Conservation (phyloP, 495 filamentous ascomycete genomes). For the Mytilinidion resinicola region DNA sequence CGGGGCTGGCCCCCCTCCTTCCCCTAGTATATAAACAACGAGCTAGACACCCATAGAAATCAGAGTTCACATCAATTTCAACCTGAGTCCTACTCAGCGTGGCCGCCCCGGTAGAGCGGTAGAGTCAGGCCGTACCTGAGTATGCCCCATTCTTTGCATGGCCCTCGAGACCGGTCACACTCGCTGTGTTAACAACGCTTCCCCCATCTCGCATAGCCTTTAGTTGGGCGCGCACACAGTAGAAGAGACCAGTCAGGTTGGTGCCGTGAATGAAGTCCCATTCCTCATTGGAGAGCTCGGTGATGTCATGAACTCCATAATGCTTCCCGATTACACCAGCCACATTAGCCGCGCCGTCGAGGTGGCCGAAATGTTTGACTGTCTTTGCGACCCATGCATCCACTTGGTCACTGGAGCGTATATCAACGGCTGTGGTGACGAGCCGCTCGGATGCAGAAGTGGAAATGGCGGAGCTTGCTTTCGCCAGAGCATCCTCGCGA, state of each 20-base stretch:
- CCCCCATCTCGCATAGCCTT: slow-evolving; percentile 6
- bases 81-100: too few relatives aligned
- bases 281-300: slow-evolving; percentile 30
- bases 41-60: too few relatives aligned
- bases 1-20: too few relatives aligned
- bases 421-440: slow-evolving; percentile 5
- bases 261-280: slow-evolving; percentile 32
- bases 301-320: slow-evolving; percentile 26
- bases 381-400: slow-evolving; percentile 7
- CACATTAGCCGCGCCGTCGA: slow-evolving; percentile 56
- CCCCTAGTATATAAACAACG: too few relatives aligned
- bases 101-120: too few relatives aligned
- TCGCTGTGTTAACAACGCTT: slow-evolving; percentile 53
- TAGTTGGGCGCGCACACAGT: slow-evolving; percentile 24
- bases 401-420: slow-evolving; percentile 7
- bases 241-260: slow-evolving; percentile 35
- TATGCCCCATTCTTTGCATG: slow-evolving; percentile 46
- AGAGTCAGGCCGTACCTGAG: too few relatives aligned
- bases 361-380: slow-evolving; percentile 26
- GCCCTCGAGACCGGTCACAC: slow-evolving; percentile 50
- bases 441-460: too few relatives aligned
- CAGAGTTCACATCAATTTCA: too few relatives aligned
- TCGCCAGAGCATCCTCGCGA: background rate
- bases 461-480: background rate
- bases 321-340: slow-evolving; percentile 44